phyloP scores from a whole-genome alignment of 495 filamentous ascomycete species.

The Xylaria sp. region DNA sequence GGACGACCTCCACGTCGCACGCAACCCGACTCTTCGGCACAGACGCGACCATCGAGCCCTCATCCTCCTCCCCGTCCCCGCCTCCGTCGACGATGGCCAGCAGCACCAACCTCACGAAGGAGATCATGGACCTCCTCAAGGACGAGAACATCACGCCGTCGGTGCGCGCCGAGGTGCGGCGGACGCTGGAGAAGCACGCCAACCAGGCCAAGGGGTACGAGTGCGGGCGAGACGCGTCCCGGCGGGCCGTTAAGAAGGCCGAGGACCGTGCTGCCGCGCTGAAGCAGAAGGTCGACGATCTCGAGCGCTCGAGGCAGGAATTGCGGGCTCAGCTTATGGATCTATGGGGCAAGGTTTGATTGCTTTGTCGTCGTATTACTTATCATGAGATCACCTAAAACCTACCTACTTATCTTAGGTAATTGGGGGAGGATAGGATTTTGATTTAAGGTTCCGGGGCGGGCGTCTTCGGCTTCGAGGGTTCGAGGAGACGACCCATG shows the following conservation, averaged over 20 bases:
- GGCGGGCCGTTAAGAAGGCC: conserved; percentile 66
- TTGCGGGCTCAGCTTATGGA: conserved; percentile 30
- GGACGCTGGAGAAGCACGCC: conserved; percentile 62
- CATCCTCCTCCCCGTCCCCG: conserved; percentile 22
- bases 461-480: not conserved
- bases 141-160: conserved; percentile 51
- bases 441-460: not conserved
- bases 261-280: conserved; percentile 65
- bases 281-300: conserved; percentile 49
- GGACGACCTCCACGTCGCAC: not conserved
- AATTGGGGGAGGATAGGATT: not conserved
- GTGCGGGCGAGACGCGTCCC: conserved; percentile 66
- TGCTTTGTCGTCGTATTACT: not conserved
- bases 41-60: conserved; percentile 8
- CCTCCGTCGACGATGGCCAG: conserved; percentile 21
- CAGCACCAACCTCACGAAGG: conserved; percentile 55
- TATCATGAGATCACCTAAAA: too few species aligned
- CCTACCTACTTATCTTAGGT: too few species aligned
- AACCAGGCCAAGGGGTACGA: conserved; percentile 63
- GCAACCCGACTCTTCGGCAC: conserved; percentile 22
- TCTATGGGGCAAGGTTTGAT: conserved; percentile 25
- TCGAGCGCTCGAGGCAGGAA: conserved; percentile 50
- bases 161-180: conserved; percentile 51
- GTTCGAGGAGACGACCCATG: too few species aligned
- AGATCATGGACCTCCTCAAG: conserved; percentile 60